Base-by-base conservation (phyloP, 129 eudicot genomes). In the Silybum marianum region DNA sequence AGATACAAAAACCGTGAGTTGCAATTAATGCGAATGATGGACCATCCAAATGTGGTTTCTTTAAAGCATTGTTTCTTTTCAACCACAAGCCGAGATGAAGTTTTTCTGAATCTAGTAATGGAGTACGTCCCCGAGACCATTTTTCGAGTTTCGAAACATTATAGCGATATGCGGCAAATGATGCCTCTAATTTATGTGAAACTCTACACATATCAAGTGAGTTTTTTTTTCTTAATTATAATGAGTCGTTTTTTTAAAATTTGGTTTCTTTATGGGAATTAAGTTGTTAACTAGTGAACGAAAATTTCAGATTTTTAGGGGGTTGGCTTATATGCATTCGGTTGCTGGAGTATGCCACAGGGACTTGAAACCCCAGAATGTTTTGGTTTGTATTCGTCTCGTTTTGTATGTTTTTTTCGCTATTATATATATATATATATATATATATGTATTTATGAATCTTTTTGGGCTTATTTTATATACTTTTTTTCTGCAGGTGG, bases 291-390 rank as follows among this genome's bases (percentile, higher is more conserved):
- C 74, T 6, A 21, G 78, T 40, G 40, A 13, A 73, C 8, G 3
- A 4, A 38, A 13, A 10, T 39, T 75, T 32, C 91, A 95, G 99
- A 91, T 95, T n/a, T 95, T 93, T 78, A 85, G 98, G 79, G 99
- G 98, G 32, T 74, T 95, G 86, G 99, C 99, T 0, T 95, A 95
- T 76, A 86, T 95, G 90, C 99, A 95, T 82, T 75, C 90, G 77
- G 98, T 91, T 88, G 83, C 95, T 28, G 93, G 97, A 73, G 93
- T 95, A 46, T 95, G 98, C 81, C 99, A 95, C 71, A 87, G 99
- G 91, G 99, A 95, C 78, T 85, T 95, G 90, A 95, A 95, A 83
- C 99, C 99, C 73, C 99, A 95, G 78, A 95, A 95, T 32, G 89
- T 95, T 46, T 69, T 95, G 95, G 99, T 95, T 83, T 14, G 79